Evolutionary conservation across 768 basidiomycete species (phyloP).

Genomic region (Auriscalpium orientale): DNA sequence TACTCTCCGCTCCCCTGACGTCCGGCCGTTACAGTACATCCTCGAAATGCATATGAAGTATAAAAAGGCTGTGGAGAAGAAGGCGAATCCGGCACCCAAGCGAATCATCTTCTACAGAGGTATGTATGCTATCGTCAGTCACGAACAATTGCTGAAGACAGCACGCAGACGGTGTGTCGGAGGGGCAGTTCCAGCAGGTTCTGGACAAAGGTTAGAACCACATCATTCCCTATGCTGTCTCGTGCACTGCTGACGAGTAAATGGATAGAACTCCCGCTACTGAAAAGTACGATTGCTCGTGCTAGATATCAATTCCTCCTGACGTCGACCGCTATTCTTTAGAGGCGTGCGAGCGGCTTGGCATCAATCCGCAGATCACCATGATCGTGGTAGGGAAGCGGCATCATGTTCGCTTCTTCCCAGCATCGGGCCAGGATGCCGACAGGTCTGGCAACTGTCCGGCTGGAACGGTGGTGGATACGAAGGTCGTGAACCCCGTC

Average conservation of each 20-base stretch:
- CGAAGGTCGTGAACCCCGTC: slow-evolving; percentile 57
- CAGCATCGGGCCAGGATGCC: slow-evolving; percentile 31
- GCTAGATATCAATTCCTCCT: neutral
- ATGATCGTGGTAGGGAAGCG: slow-evolving; percentile 77
- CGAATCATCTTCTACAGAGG: slow-evolving; percentile 75
- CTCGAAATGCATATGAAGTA: slow-evolving; percentile 53
- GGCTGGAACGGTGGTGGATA: slow-evolving; percentile 74
- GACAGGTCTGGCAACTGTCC: slow-evolving; percentile 69
- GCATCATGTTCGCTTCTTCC: slow-evolving; percentile 63
- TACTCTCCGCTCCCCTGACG: neutral
- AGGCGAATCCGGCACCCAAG: slow-evolving; percentile 42
- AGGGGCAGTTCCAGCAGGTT: slow-evolving; percentile 41
- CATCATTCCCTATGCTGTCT: neutral
- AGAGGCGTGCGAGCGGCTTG: slow-evolving; percentile 58
- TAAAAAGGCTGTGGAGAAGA: slow-evolving; percentile 45
- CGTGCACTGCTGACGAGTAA: neutral
- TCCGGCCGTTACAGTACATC: slow-evolving; percentile 33
- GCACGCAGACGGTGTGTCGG: slow-evolving; percentile 43
- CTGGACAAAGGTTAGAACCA: slow-evolving; percentile 43
- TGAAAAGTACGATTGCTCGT: slow-evolving; percentile 40
- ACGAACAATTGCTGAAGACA: neutral
- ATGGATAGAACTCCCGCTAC: slow-evolving; percentile 44
- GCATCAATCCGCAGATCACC: slow-evolving; percentile 61
- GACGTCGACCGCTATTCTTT: neutral
- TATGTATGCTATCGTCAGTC: slow-evolving; percentile 18